Percentiles rank a stretch among this genome's conserved stretches.
phyloP scores from a whole-genome alignment of 805 yeast genomes.

The Blastobotrys terrestris region DNA sequence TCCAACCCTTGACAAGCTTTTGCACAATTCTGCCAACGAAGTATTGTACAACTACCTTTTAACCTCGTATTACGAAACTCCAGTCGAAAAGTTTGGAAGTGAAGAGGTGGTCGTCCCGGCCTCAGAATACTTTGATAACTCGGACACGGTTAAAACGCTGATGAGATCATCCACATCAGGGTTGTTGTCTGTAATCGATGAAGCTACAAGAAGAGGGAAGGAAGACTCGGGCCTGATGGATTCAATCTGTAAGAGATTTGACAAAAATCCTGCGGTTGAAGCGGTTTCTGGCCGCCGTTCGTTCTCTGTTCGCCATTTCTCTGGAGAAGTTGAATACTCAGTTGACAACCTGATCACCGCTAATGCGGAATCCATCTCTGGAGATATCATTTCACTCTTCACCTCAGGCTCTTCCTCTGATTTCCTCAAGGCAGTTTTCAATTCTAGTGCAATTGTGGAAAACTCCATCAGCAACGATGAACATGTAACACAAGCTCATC shows the following conservation, averaged over 20 bases:
- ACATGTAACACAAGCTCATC: constrained; percentile 34
- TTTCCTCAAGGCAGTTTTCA: constrained; percentile 31
- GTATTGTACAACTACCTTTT: constrained; percentile 35
- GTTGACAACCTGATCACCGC: constrained; percentile 46
- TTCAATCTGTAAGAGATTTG: constrained; percentile 29
- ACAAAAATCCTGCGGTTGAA: constrained; percentile 21
- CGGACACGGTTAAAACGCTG: constrained; percentile 49
- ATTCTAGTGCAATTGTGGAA: constrained; percentile 33
- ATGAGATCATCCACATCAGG: constrained; percentile 35
- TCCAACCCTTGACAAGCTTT: constrained; percentile 34
- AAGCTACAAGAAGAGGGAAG: constrained; percentile 33
- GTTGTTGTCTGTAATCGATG: constrained; percentile 33
- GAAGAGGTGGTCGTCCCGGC: constrained; percentile 44
- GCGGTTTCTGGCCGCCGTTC: constrained; percentile 34
- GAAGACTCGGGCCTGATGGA: constrained; percentile 29
- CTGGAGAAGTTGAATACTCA: constrained; percentile 52
- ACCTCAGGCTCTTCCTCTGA: constrained; percentile 34
- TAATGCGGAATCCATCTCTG: constrained; percentile 44
- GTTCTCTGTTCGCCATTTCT: constrained; percentile 50
- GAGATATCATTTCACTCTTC: constrained; percentile 36
- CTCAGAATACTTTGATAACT: constrained; percentile 51
- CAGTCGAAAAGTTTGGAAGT: constrained; percentile 33
- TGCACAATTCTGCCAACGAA: constrained; percentile 39
- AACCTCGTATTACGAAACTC: constrained; percentile 33
- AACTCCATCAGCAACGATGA: constrained; percentile 28